Evolutionary conservation across 352 stramenopile species (phyloP), one percentile per base, ranked within the genome.

Genomic region (Globisporangium carolinianum): DNA sequence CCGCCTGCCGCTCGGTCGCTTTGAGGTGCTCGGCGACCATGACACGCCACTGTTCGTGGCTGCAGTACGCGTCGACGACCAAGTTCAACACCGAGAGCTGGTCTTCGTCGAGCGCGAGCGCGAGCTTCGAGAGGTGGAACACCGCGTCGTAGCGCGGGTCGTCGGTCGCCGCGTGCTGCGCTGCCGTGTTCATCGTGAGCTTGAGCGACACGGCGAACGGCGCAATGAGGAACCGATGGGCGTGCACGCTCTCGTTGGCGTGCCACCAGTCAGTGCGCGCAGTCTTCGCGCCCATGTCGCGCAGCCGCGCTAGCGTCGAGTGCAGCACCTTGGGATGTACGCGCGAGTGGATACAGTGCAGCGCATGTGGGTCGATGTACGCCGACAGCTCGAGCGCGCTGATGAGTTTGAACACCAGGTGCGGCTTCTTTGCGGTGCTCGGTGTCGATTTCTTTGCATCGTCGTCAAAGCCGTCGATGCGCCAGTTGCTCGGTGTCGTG

Each of bases 391-490:
- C 84, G 42, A 94, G 73, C 9, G 81, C 84, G 38, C 86, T 91
- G 61, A 96, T 91, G 37, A 96, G 55, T 55, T 96, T 96, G 68
- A 90, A 94, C 24, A 96, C 85, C 15, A 94, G 62, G 47, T 90
- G 82, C 39, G 47, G 75, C 15, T 32, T 32, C 24, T 32, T 32
- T 32, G 24, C 24, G 24, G 24, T 71, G 81, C 18, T 86, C 64
- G 0, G 65, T 18, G 11, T 51, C 38, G 1, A 55, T 9, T 1
- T 64, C 11, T 43, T 43, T 12, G 39, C 39, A 12, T 43, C 51
- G 39, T 87, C 73, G 41, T 86, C 71, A 61, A 89, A 89, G 49
- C 68, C 75, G 24, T 84, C 84, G 42, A 92, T 76, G n/a, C 79
- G 58, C 86, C 86, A 96, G 58, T 88, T 92, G 61, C 74, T 87